Base-by-base conservation (phyloP, 768 basidiomycete genomes). In the Termitomyces sp. region DNA sequence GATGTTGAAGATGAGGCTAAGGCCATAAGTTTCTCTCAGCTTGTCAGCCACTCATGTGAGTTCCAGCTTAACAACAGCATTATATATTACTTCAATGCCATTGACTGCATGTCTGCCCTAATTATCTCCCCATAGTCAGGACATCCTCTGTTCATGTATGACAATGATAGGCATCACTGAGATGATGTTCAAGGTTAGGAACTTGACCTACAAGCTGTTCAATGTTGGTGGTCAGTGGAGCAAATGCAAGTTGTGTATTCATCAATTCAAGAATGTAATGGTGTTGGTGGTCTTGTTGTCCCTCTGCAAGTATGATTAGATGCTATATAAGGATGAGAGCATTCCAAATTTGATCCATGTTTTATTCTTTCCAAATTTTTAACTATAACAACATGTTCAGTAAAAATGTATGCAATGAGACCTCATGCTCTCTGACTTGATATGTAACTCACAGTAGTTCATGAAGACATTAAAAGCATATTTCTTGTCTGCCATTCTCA, bases 381-480 rank as follows among this genome's bases (percentile, higher is more conserved):
- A n/a, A 43, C 14, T 19, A 28, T 60, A 45, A 62, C 41, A 16
- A 21, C 34, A 28, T 40, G 5, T 12, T n/a, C 37, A 49, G 10
- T 61, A 91, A 88, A 98, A 97, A 73, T 93, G 94, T 63, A 96
- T 98, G 91, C 90, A 96, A 77, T 95, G 97, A 70, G 91, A 94
- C 0, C 72, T 98, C 46, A 94, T 94, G 0, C 86, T 97, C 51
- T 98, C 96, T 71, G 96, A 98, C 71, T 96, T 93, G 54, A 97
- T 98, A 77, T 95, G 94, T 76, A 98, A 98, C 66, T 95, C 93
- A 44, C 81, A 94, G 59, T 97, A 91, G 93, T 95, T 96, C 70
- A 89, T 92, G 67, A 91, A 94, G 75, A 95, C 94, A 3, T 93
- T 89, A 2, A 95, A 96, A 67, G 91, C 93, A 70, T 66, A 87